Conservation (phyloP, 352 stramenopile species). For the Globisporangium megalacanthum region DNA sequence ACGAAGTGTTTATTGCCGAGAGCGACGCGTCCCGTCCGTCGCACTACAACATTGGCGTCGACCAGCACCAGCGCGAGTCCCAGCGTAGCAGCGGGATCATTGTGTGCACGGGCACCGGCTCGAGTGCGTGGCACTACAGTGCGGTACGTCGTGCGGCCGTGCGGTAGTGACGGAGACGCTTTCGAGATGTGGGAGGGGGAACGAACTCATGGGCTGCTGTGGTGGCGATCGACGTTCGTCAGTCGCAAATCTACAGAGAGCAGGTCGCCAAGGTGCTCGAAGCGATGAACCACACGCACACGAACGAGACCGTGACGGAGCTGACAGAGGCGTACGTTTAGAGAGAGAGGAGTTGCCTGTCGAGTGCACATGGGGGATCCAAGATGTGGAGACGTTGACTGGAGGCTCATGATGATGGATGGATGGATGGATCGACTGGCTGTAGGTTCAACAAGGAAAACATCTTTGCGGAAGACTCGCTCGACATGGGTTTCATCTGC, state of each 20-base stretch:
- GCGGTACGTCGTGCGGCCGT: conserved; percentile 37
- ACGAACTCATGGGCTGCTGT: background rate
- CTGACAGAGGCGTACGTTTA: conserved; percentile 72
- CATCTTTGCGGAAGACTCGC: conserved; percentile 74
- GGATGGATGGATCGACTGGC: background rate
- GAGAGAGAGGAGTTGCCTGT: too few relatives aligned
- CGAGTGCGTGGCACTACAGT: conserved; percentile 83
- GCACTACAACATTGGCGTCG: conserved; percentile 86
- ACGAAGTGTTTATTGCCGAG: conserved; percentile 89
- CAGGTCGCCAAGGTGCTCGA: conserved; percentile 80
- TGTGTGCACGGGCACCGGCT: conserved; percentile 84
- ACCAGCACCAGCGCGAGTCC: conserved; percentile 84
- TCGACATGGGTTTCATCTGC: conserved; percentile 85
- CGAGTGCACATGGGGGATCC: background rate
- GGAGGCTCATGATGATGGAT: too few relatives aligned
- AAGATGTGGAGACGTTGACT: background rate
- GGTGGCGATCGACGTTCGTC: background rate
- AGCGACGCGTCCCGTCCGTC: conserved; percentile 78
- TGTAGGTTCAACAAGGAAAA: conserved; percentile 83
- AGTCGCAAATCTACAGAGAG: conserved; percentile 85
- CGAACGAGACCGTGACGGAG: conserved; percentile 84
- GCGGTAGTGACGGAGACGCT: too few relatives aligned
- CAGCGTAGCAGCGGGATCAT: conserved; percentile 87
- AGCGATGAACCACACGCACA: conserved; percentile 84
- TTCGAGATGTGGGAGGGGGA: too few relatives aligned